phyloP scores from a whole-genome alignment of 805 yeast genomes.

The Alloascoidea hylecoeti region DNA sequence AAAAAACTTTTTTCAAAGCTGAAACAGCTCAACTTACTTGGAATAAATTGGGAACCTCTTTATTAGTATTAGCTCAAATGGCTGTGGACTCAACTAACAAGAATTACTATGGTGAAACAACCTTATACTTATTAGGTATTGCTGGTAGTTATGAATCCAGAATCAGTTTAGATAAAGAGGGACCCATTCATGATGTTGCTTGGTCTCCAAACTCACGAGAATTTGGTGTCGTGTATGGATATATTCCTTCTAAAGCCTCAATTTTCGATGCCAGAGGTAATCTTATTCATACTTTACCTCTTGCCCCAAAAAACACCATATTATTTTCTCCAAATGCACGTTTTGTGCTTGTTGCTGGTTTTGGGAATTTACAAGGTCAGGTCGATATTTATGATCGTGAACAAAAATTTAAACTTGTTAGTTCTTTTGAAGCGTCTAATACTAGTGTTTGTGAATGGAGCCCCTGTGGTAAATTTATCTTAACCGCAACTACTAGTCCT shows the following conservation, averaged over 20 bases:
- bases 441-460: slow-evolving; percentile 97
- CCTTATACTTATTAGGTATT: slow-evolving; percentile 78
- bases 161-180: slow-evolving; percentile 78
- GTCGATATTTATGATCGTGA: slow-evolving; percentile 92
- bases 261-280: slow-evolving; percentile 93
- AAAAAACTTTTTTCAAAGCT: slow-evolving; percentile 88
- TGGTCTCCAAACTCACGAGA: slow-evolving; percentile 97
- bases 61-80: slow-evolving; percentile 85
- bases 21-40: slow-evolving; percentile 86
- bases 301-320: slow-evolving; percentile 81
- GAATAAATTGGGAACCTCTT: slow-evolving; percentile 91
- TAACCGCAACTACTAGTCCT: slow-evolving; percentile 96
- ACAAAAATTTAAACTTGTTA: slow-evolving; percentile 64
- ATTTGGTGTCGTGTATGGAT: slow-evolving; percentile 95
- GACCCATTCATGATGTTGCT: slow-evolving; percentile 93
- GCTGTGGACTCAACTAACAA: slow-evolving; percentile 92
- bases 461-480: slow-evolving; percentile 86
- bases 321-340: slow-evolving; percentile 90
- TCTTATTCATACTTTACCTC: slow-evolving; percentile 67
- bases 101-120: slow-evolving; percentile 94
- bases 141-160: slow-evolving; percentile 87
- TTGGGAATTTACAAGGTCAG: slow-evolving; percentile 94
- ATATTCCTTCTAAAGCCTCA: slow-evolving; percentile 93
- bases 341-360: slow-evolving; percentile 87
- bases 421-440: slow-evolving; percentile 82